Conservation (phyloP, 1,284 basidiomycete genomes). For the Ganoderma lucidum region DNA sequence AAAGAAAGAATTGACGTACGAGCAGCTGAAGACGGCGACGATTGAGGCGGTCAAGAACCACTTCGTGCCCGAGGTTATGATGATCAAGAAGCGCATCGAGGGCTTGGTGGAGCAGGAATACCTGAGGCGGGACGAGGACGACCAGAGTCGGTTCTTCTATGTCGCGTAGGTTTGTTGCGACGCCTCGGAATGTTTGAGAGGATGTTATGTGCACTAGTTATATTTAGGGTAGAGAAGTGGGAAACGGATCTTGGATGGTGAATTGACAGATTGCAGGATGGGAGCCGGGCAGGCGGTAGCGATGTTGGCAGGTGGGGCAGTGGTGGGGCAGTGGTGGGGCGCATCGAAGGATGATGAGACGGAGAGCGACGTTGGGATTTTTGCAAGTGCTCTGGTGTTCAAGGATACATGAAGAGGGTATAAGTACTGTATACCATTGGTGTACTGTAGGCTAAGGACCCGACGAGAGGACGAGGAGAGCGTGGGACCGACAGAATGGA, state of each 20-base stretch:
- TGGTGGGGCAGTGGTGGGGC: not conserved
- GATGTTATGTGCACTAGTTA: not conserved
- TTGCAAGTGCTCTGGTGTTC: too few relatives aligned
- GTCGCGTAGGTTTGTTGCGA: conserved; percentile 59
- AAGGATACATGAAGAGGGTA: too few relatives aligned
- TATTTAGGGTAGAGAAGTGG: too few relatives aligned
- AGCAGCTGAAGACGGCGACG: conserved; percentile 80
- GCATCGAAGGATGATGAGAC: not conserved
- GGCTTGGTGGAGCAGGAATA: conserved; percentile 89
- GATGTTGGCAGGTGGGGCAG: not conserved
- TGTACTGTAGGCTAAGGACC: too few relatives aligned
- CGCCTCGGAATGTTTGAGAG: not conserved
- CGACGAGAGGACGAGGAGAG: too few relatives aligned
- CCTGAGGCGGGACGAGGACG: conserved; percentile 76
- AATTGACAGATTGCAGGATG: not conserved
- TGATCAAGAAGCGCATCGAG: conserved; percentile 88
- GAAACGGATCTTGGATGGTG: not conserved
- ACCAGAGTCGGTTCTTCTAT: conserved; percentile 79
- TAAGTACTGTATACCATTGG: too few relatives aligned
- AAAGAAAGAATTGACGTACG: conserved; percentile 81
- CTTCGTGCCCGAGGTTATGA: conserved; percentile 75
- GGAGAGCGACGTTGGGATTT: not conserved
- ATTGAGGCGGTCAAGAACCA: conserved; percentile 84
- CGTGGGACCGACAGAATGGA: conserved; percentile 17
- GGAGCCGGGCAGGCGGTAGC: too few relatives aligned